phyloP scores from a whole-genome alignment of 2,329 filamentous ascomycete species.

The Claviceps lovelessii region DNA sequence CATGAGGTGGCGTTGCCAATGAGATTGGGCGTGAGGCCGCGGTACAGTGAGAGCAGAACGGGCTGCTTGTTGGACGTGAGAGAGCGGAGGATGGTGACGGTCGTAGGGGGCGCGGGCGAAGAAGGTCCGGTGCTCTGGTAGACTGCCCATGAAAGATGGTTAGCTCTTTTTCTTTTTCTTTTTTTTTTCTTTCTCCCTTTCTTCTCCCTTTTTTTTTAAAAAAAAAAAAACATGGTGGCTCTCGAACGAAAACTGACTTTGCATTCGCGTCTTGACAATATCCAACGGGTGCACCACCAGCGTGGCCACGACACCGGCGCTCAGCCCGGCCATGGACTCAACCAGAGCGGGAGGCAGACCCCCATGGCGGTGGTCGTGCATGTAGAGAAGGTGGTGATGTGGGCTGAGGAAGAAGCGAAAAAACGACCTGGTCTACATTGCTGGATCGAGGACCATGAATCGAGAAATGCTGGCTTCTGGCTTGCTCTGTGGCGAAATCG shows the following conservation, averaged over 20 bases:
- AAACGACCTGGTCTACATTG: conserved; percentile 12
- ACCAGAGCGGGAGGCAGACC: conserved; percentile 62
- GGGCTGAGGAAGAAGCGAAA: neutral
- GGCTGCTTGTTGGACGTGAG: conserved; percentile 38
- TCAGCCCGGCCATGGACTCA: conserved; percentile 81
- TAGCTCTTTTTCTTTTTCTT: neutral
- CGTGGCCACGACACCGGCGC: conserved; percentile 74
- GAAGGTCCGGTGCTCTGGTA: conserved; percentile 29
- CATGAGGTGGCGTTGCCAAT: conserved; percentile 82
- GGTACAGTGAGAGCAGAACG: conserved; percentile 56
- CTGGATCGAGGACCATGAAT: neutral
- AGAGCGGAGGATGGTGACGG: conserved; percentile 37
- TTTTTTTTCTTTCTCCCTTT: neutral
- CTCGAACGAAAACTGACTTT: conserved; percentile 40
- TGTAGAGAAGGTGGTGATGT: conserved; percentile 17
- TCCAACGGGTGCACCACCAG: conserved; percentile 84
- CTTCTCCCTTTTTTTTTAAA: neutral
- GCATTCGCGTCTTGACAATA: conserved; percentile 89
- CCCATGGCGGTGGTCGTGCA: conserved; percentile 36
- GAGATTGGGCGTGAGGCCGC: conserved; percentile 79
- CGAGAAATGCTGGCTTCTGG: too few relatives aligned
- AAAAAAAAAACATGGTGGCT: neutral
- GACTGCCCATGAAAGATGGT: conserved; percentile 22
- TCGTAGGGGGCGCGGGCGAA: conserved; percentile 26
- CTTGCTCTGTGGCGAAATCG: too few relatives aligned